Evolutionary conservation across 2,329 filamentous ascomycete species (phyloP).

Genomic region (Colletotrichum tamarilloi): DNA sequence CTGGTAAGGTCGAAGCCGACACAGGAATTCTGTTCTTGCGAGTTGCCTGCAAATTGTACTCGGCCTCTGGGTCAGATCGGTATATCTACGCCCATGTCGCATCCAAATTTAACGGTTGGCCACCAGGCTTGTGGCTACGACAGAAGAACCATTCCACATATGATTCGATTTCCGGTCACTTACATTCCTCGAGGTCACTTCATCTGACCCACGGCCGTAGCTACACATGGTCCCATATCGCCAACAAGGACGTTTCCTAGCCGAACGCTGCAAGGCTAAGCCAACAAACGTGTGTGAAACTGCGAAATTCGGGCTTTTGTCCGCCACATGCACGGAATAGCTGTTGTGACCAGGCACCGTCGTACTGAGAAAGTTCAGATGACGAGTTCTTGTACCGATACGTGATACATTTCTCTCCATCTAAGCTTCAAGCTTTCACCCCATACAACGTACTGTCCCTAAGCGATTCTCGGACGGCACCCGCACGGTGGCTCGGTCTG

Average conservation of each 20-base stretch:
- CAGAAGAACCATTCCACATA: neutral
- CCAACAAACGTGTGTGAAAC: constrained; percentile 9
- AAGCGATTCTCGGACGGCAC: constrained; percentile 32
- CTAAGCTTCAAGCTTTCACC: constrained; percentile 14
- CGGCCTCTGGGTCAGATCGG: neutral
- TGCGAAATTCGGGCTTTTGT: constrained; percentile 1
- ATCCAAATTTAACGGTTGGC: neutral
- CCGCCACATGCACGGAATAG: constrained; percentile 10
- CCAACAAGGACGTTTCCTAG: neutral
- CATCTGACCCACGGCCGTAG: neutral
- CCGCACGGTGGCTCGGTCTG: constrained; percentile 7
- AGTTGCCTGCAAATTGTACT: neutral
- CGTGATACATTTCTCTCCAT: constrained; percentile 5
- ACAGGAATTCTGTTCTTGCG: neutral
- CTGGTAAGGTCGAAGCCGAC: neutral
- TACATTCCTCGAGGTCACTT: neutral
- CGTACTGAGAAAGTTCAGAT: constrained; percentile 17
- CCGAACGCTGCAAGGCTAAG: neutral
- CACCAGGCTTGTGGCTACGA: neutral
- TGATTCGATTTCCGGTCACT: neutral
- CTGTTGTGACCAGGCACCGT: neutral
- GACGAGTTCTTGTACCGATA: constrained; percentile 9
- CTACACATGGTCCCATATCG: neutral
- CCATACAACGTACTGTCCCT: constrained; percentile 8
- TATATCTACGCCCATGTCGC: neutral